Conservation (phyloP, 2,329 filamentous ascomycete genomes). For the Capronia epimyces region DNA sequence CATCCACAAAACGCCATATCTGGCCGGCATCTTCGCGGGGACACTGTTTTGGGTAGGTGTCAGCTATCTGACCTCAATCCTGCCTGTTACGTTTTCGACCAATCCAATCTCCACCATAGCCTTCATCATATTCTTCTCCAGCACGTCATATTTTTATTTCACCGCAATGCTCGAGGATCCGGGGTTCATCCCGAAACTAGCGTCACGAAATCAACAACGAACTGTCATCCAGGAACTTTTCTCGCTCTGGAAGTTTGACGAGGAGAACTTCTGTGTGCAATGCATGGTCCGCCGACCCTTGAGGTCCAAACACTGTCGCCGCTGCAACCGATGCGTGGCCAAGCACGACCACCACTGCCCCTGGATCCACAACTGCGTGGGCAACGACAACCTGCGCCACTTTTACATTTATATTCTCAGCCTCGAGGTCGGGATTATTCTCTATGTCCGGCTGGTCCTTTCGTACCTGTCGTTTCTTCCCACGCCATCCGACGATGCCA, state of each 20-base stretch:
- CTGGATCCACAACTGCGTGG: constrained; percentile 96
- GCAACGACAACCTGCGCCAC: constrained; percentile 90
- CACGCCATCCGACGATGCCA: constrained; percentile 22
- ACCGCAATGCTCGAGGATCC: constrained; percentile 83
- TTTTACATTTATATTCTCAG: constrained; percentile 85
- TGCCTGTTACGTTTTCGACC: constrained; percentile 64
- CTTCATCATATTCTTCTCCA: constrained; percentile 59
- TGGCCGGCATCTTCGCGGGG: constrained; percentile 87
- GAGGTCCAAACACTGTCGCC: constrained; percentile 90
- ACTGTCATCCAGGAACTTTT: constrained; percentile 83
- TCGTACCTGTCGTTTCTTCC: constrained; percentile 41
- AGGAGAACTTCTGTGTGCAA: constrained; percentile 84
- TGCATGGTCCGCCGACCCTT: constrained; percentile 94
- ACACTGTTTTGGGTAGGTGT: constrained; percentile 75
- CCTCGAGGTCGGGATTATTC: constrained; percentile 67
- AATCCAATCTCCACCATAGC: constrained; percentile 72
- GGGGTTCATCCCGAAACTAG: constrained; percentile 85
- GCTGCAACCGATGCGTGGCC: constrained; percentile 86
- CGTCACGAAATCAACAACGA: constrained; percentile 83
- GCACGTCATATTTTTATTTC: constrained; percentile 81
- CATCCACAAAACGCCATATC: constrained; percentile 90
- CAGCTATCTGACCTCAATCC: constrained; percentile 67
- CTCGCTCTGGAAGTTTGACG: constrained; percentile 81
- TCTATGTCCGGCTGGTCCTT: constrained; percentile 67
- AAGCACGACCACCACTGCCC: constrained; percentile 98